A percentile compares a stretch with the other conserved stretches of the same genome.
Evolutionary conservation across 2,329 filamentous ascomycete genomes (phyloP).

Genomic region (Fusarium lateritium): DNA sequence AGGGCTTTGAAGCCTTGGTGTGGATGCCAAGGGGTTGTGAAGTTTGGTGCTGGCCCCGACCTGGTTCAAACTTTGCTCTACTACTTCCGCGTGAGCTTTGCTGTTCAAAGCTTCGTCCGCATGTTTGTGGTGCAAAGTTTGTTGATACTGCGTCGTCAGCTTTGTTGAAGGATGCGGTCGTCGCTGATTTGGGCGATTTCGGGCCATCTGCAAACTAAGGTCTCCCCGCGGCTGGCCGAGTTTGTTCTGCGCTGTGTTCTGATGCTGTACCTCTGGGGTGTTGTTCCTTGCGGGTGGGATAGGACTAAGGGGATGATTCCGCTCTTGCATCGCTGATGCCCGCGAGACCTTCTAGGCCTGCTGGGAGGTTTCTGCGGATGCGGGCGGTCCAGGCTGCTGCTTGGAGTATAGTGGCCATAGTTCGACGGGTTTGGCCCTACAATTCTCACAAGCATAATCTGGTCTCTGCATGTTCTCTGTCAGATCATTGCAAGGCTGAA

Average conservation of each 20-base stretch:
- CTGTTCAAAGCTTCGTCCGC: not conserved
- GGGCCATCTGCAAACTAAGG: not conserved
- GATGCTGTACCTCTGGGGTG: not conserved
- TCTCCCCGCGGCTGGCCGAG: not conserved
- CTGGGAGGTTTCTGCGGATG: not conserved
- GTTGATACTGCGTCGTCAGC: not conserved
- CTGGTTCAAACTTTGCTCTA: not conserved
- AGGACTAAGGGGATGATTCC: not conserved
- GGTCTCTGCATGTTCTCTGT: not conserved
- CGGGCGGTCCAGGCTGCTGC: not conserved
- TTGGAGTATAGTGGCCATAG: slow-evolving; percentile 5
- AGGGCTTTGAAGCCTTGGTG: not conserved
- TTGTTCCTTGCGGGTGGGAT: not conserved
- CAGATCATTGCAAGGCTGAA: slow-evolving; percentile 6
- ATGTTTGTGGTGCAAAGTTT: not conserved
- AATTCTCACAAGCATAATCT: slow-evolving; percentile 17
- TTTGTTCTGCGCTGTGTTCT: not conserved
- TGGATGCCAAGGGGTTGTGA: not conserved
- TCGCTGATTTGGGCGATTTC: slow-evolving; percentile 5
- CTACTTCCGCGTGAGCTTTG: not conserved
- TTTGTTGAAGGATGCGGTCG: not conserved
- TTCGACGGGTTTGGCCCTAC: not conserved
- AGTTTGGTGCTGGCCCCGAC: not conserved
- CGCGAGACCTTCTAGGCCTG: not conserved
- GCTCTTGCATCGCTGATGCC: not conserved